Percentiles rank a stretch among this genome's conserved stretches.
Evolutionary conservation across 2,329 filamentous ascomycete genomes (phyloP).

Genomic region (Calonectria pseudoturangicola): DNA sequence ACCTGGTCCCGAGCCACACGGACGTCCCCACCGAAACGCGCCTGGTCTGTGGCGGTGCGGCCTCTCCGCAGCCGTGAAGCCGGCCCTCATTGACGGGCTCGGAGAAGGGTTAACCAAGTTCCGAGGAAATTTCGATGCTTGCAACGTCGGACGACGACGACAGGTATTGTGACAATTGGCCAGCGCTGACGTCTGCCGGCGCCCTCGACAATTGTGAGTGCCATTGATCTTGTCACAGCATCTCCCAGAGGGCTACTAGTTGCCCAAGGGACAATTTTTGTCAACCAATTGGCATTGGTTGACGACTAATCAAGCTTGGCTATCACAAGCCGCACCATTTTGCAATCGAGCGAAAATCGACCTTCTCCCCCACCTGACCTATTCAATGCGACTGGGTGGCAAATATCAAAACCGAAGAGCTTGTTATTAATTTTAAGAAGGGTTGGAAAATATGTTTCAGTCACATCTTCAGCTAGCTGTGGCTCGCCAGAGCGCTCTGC

Average conservation of each 20-base stretch:
- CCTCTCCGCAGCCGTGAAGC: conserved; percentile 4
- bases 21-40: conserved; percentile 39
- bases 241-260: conserved; percentile 37
- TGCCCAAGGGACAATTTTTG: conserved; percentile 28
- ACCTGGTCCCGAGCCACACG: conserved; percentile 35
- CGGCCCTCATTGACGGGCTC: conserved; percentile 15
- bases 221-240: conserved; percentile 33
- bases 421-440: conserved; percentile 7
- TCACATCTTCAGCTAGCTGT: conserved; percentile 55
- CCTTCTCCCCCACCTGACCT: conserved; percentile 26
- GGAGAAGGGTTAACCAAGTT: conserved; percentile 54
- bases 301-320: conserved; percentile 37
- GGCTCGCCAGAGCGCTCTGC: conserved; percentile 55
- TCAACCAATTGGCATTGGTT: conserved; percentile 37
- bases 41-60: conserved; percentile 50
- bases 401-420: conserved; percentile 20
- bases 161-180: conserved; percentile 44
- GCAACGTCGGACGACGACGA: conserved; percentile 40
- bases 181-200: conserved; percentile 43
- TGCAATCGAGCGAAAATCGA: conserved; percentile 44
- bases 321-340: conserved; percentile 40
- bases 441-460: conserved; percentile 55
- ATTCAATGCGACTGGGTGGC: conserved; percentile 44
- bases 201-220: conserved; percentile 42
- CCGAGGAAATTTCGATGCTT: conserved; percentile 55